phyloP scores from a whole-genome alignment of 2,329 filamentous ascomycete species.

The Aspergillus ustus region DNA sequence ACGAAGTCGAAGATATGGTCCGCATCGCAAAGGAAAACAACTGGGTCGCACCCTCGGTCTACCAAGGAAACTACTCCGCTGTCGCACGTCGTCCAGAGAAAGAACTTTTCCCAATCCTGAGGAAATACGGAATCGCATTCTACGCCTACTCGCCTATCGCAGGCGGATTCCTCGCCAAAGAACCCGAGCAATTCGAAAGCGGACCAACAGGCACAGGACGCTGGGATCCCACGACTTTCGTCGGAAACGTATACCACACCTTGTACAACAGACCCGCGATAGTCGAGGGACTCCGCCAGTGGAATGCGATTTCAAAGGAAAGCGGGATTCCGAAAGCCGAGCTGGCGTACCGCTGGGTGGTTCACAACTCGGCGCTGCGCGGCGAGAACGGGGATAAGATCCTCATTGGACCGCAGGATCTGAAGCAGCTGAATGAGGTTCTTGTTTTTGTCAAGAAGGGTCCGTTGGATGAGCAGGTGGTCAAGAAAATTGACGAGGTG shows the following conservation, averaged over 20 bases:
- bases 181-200: slow-evolving; percentile 10
- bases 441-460: slow-evolving; percentile 51
- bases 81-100: slow-evolving; percentile 46
- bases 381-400: slow-evolving; percentile 23
- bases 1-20: slow-evolving; percentile 46
- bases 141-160: slow-evolving; percentile 44
- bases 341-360: slow-evolving; percentile 44
- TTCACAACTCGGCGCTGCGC: slow-evolving; percentile 32
- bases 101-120: slow-evolving; percentile 50
- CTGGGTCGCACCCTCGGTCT: slow-evolving; percentile 50
- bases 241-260: slow-evolving; percentile 30
- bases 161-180: slow-evolving; percentile 39
- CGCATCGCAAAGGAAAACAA: slow-evolving; percentile 42
- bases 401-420: slow-evolving; percentile 26
- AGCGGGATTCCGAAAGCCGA: slow-evolving; percentile 36
- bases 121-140: slow-evolving; percentile 49
- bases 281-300: slow-evolving; percentile 30
- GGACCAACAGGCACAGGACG: slow-evolving; percentile 7
- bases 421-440: slow-evolving; percentile 26
- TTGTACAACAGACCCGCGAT: slow-evolving; percentile 31
- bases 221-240: slow-evolving; percentile 26
- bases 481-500: slow-evolving; percentile 28
- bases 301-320: slow-evolving; percentile 24
- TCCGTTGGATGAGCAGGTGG: slow-evolving; percentile 30
- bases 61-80: slow-evolving; percentile 51